Evolutionary conservation across 805 yeast species (phyloP), one percentile per base, ranked within the genome.

Genomic region (Pichia scutulata): DNA sequence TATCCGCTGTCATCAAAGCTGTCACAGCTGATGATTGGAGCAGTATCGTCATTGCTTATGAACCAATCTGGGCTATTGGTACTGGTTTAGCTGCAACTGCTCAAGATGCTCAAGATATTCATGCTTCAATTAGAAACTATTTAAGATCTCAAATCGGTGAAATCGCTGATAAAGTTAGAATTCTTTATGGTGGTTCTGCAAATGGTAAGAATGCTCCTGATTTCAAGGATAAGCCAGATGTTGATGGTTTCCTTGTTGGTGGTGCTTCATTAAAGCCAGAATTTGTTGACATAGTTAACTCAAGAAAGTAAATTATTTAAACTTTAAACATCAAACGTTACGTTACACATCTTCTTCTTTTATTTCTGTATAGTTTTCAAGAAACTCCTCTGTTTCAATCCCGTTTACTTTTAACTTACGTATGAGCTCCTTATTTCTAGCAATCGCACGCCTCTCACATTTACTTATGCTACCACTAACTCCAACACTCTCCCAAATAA

Each of bases 1-100:
- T 92, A 67, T 77, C 81, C 60, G 97, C 98, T 55, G 97, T 86
- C 55, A 73, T 86, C 65, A 85, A 81, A 68, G 76, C 84, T 55
- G 83, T 89, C 56, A 47, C 47, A 47, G 40, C 41, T 4, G 51
- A 58, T 21, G 97, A 90, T 82, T 92, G 98, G 98, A 64, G 85
- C 57, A 78, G 86, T 71, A 77, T 93, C 60, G 98, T 93, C 59
- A 75, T 93, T 70, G 99, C 99, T 66, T 93, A 93, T 77, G 99
- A 93, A 78, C 99, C 99, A 64, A 96, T 93, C 61, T 93, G 99
- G 99, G 99, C 99, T 64, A 93, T 93, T 64, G 99, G 99, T 71
- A 90, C 98, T 62, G 99, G 99, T 68, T 82, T 93, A 68, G 97
- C 98, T 64, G 98, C 99, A 55, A 93, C 99, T 62, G 89, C 99